phyloP scores from a whole-genome alignment of 306 rosid genomes.

The Fragaria iinumae region DNA sequence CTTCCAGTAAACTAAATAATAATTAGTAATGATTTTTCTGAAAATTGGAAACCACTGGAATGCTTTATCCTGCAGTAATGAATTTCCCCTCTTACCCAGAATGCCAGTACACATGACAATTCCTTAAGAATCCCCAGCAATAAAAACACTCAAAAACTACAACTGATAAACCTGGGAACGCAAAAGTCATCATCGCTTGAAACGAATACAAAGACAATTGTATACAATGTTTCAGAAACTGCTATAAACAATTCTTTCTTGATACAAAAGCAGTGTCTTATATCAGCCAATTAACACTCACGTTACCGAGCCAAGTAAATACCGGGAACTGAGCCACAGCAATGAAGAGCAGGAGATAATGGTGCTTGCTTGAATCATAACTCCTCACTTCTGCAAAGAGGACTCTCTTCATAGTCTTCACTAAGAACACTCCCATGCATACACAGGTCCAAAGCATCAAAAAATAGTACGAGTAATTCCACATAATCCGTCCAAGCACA shows the following conservation, averaged over 20 bases:
- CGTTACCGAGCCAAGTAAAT: slow-evolving; percentile 90
- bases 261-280: slow-evolving; percentile 30
- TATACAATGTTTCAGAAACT: slow-evolving; percentile 17
- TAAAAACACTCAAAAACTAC: not conserved
- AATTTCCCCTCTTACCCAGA: not conserved
- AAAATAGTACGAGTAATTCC: slow-evolving; percentile 69
- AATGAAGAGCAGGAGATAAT: slow-evolving; percentile 86
- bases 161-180: not conserved
- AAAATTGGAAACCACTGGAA: not conserved
- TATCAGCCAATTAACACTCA: slow-evolving; percentile 84
- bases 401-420: slow-evolving; percentile 93
- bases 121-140: not conserved
- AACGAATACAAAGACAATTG: slow-evolving; percentile 13
- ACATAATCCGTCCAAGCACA: slow-evolving; percentile 62
- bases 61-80: not conserved
- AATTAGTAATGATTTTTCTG: not conserved
- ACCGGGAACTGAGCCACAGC: slow-evolving; percentile 92
- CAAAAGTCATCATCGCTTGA: not conserved
- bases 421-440: slow-evolving; percentile 94
- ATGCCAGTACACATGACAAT: not conserved
- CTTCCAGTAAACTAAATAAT: not conserved
- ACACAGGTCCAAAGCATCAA: slow-evolving; percentile 88
- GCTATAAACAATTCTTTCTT: slow-evolving; percentile 5
- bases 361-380: slow-evolving; percentile 85
- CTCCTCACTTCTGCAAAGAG: slow-evolving; percentile 89